Base-by-base conservation (phyloP, 768 basidiomycete genomes). In the Suillus paluster region DNA sequence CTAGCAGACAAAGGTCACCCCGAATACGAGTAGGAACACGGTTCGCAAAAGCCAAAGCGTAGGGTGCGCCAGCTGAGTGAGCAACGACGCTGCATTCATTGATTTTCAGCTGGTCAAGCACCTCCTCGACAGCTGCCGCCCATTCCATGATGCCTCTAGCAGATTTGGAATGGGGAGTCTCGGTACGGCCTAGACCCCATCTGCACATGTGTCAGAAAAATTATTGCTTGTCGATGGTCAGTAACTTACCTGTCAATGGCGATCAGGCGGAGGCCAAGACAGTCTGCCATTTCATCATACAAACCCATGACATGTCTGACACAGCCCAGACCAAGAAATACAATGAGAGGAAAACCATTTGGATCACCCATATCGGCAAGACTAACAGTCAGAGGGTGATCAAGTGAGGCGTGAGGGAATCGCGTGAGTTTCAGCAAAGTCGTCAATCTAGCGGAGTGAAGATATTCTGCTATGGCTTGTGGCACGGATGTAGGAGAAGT, bases 251-350 rank as follows among this genome's bases (percentile, higher is more conserved):
- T 85, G 75, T 99, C 97, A 66, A 99, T 89, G 50, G 95, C 96
- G 68, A 99, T 95, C 58, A 99, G 80, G 59, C 97, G 81, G 39
- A 99, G 81, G 6, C 90, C 90, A 61, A 97, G 77, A 61, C 89
- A 91, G 63, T 89, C 87, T 5, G 97, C 97, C 87, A 98, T 91
- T 71, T 99, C 97, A 73, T 99, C 97, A 72, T 95, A 99, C 53
- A 99, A 77, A 15, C 93, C 95, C 83, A 97, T 91, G 61, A 98
- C 84, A 74, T 99, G 95, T 44, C 97, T 85, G 4, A 99, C 97
- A 70, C 94, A 94, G 17, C 96, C 97, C 52, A 99, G 73, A 2
- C 97, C 97, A 63, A 99, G 85, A 73, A 97, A 99, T 25, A 99
- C 85, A 25, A 99, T 78, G 10, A 99, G 85, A 0, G 97, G 97